Conservation (phyloP, 73 alveolate genomes). For the Paramecium bursaria region DNA sequence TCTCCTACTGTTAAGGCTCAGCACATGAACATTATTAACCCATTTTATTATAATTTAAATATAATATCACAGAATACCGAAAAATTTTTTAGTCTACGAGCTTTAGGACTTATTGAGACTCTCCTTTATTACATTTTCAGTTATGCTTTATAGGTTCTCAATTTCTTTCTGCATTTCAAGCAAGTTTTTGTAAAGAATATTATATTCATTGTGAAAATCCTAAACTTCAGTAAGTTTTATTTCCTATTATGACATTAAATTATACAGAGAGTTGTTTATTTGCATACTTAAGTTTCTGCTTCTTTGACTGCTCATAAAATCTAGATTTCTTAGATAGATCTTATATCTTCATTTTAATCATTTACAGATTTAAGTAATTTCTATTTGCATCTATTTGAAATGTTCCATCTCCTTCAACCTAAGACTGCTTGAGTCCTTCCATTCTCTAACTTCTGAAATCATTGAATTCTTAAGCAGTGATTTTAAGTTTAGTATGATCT, state of each 20-base stretch:
- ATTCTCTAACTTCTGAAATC: neutral
- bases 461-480: conserved; percentile 16
- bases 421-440: conserved; percentile 12
- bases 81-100: conserved; percentile 16
- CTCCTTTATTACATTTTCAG: conserved; percentile 30
- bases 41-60: no score
- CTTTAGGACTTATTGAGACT: neutral
- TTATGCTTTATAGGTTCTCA: conserved; percentile 5
- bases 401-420: conserved; percentile 24
- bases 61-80: conserved; percentile 38
- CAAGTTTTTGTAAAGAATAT: conserved; percentile 20
- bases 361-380: conserved; percentile 45
- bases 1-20: no score
- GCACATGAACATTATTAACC: conserved; percentile 22
- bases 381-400: conserved; percentile 41
- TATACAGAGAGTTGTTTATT: conserved; percentile 24
- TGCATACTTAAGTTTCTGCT: conserved; percentile 1
- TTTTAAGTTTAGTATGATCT: conserved; percentile 28
- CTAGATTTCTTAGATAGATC: conserved; percentile 29
- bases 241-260: neutral
- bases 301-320: conserved; percentile 41
- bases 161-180: conserved; percentile 38
- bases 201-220: conserved; percentile 38
- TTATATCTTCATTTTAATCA: conserved; percentile 55
- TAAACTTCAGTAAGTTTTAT: conserved; percentile 12